Percentiles rank a stretch among this genome's conserved stretches.
Conservation (phyloP, 352 stramenopile species). For the Phytophthora tubulina region DNA sequence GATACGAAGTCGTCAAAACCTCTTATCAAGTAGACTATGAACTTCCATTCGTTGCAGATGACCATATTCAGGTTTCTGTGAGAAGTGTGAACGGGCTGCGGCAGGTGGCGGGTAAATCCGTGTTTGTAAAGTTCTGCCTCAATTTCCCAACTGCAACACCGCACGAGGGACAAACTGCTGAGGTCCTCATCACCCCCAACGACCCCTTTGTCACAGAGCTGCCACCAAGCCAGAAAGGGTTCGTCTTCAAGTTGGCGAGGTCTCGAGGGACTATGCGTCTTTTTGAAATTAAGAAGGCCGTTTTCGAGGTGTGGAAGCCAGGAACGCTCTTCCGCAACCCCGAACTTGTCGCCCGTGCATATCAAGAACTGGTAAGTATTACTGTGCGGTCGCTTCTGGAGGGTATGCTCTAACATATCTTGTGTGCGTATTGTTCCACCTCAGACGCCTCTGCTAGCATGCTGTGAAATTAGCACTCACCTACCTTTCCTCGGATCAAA, state of each 20-base stretch:
- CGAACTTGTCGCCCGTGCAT: constrained; percentile 70
- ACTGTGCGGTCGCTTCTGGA: background rate
- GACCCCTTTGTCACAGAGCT: constrained; percentile 41
- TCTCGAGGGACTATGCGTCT: constrained; percentile 73
- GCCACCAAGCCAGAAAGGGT: constrained; percentile 39
- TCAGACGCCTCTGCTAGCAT: constrained; percentile 62
- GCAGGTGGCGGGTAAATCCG: constrained; percentile 52
- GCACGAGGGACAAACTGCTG: constrained; percentile 68
- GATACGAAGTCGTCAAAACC: constrained; percentile 51
- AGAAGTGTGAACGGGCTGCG: constrained; percentile 55
- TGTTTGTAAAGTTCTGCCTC: constrained; percentile 82
- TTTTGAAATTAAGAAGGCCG: constrained; percentile 85
- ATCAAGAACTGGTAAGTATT: constrained; percentile 67
- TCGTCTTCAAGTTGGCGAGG: constrained; percentile 64
- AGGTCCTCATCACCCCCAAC: constrained; percentile 44
- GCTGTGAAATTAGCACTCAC: constrained; percentile 56
- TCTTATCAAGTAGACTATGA: constrained; percentile 59
- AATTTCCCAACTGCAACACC: constrained; percentile 68
- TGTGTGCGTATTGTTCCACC: background rate
- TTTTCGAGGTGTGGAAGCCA: constrained; percentile 81
- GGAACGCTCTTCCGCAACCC: constrained; percentile 71
- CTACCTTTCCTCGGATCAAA: constrained; percentile 78
- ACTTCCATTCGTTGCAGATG: constrained; percentile 49
- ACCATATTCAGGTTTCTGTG: constrained; percentile 65
- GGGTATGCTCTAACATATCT: background rate